Evolutionary conservation across 257 asterid species (phyloP), one percentile per base, ranked within the genome.

Genomic region (Phtheirospermum japonicum): DNA sequence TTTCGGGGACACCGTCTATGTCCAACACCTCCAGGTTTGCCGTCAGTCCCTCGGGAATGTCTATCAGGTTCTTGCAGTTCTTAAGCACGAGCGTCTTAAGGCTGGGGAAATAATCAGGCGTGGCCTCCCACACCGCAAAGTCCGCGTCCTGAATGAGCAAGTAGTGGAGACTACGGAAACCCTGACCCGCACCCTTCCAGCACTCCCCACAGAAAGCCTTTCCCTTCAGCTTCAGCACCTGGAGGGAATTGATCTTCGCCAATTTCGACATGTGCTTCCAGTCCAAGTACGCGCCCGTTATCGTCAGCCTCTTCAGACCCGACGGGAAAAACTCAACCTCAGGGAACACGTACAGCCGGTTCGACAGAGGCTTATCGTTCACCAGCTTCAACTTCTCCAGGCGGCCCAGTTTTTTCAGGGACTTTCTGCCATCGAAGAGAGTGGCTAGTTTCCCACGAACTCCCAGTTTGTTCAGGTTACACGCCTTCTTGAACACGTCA

Each of bases 201-300:
- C 0, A 0, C 2, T n/a, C 4, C 18, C 88, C 88, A 8, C 6
- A 4, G 16, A 79, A 79, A 2, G 83, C 79, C 18, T 64, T 63
- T 39, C 74, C 71, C 59, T 76, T 79, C 76, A 82, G 23, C 63
- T 76, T 82, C 9, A 82, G 77, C 7, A 69, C 72, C 73, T 69
- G 60, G 0, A 79, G 83, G 3, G n/a, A 28, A 0, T 30, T 42
- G n/a, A 82, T 39, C 50, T 3, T 33, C 14, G 71, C 71, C 45
- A 82, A 7, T 13, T 18, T 59, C 5, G 57, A 17, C 83, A 82
- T 76, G 2, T 57, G 31, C 2, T 5, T 3, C 88, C 85, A 82
- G 2, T 51, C 52, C 20, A 82, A 58, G 45, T 2, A 0, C 1
- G 85, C 72, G 0, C 10, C 68, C 5, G 57, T 26, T 34, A 77